A percentile compares a stretch with the other conserved stretches of the same genome.
These are phyloP conservation scores for Pythium folliculosum DNA, from an alignment of 352 stramenopile genomes.

Conservation along the genomic window DNA sequence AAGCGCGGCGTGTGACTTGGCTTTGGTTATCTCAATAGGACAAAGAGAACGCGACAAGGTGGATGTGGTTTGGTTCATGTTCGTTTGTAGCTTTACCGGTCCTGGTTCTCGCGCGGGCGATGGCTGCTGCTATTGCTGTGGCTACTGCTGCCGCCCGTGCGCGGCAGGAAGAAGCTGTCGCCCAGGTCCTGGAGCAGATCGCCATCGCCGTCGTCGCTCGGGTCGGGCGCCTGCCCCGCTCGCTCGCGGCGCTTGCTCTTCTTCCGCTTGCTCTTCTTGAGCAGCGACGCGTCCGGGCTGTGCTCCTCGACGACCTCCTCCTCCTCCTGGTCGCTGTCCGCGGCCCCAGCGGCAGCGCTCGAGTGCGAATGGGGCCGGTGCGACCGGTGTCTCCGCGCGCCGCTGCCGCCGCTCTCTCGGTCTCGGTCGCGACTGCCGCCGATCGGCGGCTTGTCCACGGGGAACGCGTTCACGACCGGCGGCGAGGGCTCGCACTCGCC, in stretches of 20 bases:
- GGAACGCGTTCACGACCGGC: conserved; percentile 14
- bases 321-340: background rate
- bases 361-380: conserved; percentile 1
- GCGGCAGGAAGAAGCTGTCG: conserved; percentile 25
- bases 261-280: conserved; percentile 48
- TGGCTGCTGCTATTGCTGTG: background rate
- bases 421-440: conserved; percentile 8
- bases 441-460: conserved; percentile 32
- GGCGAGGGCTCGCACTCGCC: conserved; percentile 46
- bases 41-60: too few relatives aligned
- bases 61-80: too few relatives aligned
- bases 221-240: conserved; percentile 33
- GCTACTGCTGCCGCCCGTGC: conserved; percentile 9
- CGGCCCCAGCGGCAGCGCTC: too few relatives aligned
- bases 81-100: conserved; percentile 11
- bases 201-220: conserved; percentile 17
- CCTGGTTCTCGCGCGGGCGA: conserved; percentile 18
- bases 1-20: conserved; percentile 36
- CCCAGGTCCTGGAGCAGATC: conserved; percentile 24
- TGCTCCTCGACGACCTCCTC: conserved; percentile 1
- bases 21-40: too few relatives aligned
- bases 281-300: conserved; percentile 23
- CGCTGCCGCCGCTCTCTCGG: conserved; percentile 8
- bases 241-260: conserved; percentile 57
- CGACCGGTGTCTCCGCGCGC: conserved; percentile 17